Conservation (phyloP, 345 rosid species). For the Nasturtium officinale region DNA sequence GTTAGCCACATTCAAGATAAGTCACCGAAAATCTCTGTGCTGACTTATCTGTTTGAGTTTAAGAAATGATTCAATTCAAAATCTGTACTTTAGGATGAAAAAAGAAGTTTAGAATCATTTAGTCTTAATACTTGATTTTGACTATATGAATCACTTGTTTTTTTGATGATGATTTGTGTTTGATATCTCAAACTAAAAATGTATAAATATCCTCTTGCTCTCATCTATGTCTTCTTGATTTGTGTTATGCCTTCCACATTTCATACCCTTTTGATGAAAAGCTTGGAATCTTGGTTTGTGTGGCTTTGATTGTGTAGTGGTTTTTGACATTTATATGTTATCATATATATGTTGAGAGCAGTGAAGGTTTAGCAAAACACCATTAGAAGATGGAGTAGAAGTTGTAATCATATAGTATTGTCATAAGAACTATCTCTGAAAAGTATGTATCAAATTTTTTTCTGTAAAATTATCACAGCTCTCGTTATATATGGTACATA, state of each 20-base stretch:
- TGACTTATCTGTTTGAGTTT: background rate
- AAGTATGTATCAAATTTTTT: too few species aligned
- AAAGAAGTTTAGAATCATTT: background rate
- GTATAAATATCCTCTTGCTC: background rate
- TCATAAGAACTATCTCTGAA: too few species aligned
- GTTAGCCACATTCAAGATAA: too few species aligned
- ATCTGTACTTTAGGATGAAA: background rate
- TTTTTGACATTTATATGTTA: background rate
- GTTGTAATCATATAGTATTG: background rate
- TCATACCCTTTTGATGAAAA: background rate
- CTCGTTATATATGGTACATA: background rate
- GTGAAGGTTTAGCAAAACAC: background rate
- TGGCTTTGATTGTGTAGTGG: conserved; percentile 2
- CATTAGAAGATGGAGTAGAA: background rate
- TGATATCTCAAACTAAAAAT: background rate
- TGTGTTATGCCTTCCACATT: background rate
- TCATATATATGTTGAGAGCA: background rate
- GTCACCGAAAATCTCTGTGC: too few species aligned
- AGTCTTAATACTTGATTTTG: background rate
- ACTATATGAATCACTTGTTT: background rate
- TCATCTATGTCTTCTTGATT: background rate
- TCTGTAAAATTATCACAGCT: background rate
- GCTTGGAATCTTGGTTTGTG: conserved; percentile 13
- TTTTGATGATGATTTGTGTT: background rate
- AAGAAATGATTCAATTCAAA: background rate